Evolutionary conservation across 768 basidiomycete genomes (phyloP).

Genomic region (Guyanaporus albipodus): DNA sequence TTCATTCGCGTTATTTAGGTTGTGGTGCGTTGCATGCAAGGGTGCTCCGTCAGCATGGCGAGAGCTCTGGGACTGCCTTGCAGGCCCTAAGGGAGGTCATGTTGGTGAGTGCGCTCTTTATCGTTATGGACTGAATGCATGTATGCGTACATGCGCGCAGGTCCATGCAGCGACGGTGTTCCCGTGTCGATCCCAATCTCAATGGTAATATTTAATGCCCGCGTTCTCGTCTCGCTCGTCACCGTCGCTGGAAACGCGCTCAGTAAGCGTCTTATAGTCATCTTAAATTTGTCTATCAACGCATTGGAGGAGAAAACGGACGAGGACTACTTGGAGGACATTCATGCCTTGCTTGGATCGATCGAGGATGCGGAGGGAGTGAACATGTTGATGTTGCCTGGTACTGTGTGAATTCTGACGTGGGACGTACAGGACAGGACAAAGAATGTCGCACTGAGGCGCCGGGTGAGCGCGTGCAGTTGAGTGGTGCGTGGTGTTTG

Average conservation of each 20-base stretch:
- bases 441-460: no score
- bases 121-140: no score
- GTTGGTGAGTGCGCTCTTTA: constrained; percentile 52
- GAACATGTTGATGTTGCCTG: constrained; percentile 89
- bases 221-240: constrained; percentile 85
- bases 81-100: constrained; percentile 93
- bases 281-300: constrained; percentile 76
- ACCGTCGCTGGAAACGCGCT: constrained; percentile 91
- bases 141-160: constrained; percentile 36
- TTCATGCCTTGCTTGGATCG: constrained; percentile 70
- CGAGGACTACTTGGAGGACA: constrained; percentile 78
- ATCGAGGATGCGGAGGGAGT: constrained; percentile 84
- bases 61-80: constrained; percentile 91
- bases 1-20: constrained; percentile 72
- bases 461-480: no score
- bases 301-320: constrained; percentile 66
- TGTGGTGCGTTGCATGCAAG: constrained; percentile 59
- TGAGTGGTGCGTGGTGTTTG: no score
- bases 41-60: constrained; percentile 91
- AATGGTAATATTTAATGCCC: constrained; percentile 93
- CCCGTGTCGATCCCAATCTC: constrained; percentile 91
- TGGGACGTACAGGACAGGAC: constrained; percentile 48
- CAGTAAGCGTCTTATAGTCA: constrained; percentile 74
- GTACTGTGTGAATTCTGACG: constrained; percentile 41
- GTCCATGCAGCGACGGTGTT: constrained; percentile 93